phyloP scores from a whole-genome alignment of 2,329 filamentous ascomycete genomes.

The Cladosporium austrohemisphaericum region DNA sequence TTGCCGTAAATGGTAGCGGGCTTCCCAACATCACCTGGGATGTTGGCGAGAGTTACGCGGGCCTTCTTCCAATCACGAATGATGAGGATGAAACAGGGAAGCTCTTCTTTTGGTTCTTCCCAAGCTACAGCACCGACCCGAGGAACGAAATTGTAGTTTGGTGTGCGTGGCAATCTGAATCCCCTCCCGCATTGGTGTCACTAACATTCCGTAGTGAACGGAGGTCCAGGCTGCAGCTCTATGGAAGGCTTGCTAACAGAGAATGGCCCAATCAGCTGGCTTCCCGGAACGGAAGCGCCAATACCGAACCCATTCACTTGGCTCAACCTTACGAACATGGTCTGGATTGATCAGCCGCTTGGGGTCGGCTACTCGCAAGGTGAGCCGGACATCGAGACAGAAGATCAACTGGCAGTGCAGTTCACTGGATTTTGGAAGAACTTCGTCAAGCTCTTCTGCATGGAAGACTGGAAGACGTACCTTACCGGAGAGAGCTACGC shows the following conservation, averaged over 20 bases:
- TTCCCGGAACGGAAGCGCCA: slow-evolving; percentile 26
- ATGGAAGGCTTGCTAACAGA: slow-evolving; percentile 46
- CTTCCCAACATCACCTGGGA: slow-evolving; percentile 7
- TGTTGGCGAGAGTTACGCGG: slow-evolving; percentile 16
- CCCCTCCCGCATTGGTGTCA: background rate
- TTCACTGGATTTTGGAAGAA: slow-evolving; percentile 14
- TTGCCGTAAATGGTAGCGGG: slow-evolving; percentile 5
- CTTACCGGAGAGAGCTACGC: slow-evolving; percentile 50
- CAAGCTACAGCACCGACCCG: slow-evolving; percentile 42
- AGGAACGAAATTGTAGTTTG: slow-evolving; percentile 38
- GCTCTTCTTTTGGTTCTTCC: slow-evolving; percentile 50
- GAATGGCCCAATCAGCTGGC: slow-evolving; percentile 40
- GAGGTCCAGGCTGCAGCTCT: slow-evolving; percentile 41
- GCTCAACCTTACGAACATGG: slow-evolving; percentile 41
- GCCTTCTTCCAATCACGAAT: slow-evolving; percentile 31
- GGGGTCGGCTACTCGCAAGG: slow-evolving; percentile 30
- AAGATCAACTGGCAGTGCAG: slow-evolving; percentile 4
- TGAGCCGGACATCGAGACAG: slow-evolving; percentile 31
- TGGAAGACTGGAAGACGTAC: slow-evolving; percentile 57
- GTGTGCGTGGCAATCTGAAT: slow-evolving; percentile 20
- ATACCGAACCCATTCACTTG: slow-evolving; percentile 47
- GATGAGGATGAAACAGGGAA: slow-evolving; percentile 24
- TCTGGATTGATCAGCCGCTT: slow-evolving; percentile 41
- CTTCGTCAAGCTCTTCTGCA: slow-evolving; percentile 44
- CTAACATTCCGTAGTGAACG: slow-evolving; percentile 22